Base-by-base conservation (phyloP, 2,329 filamentous ascomycete species). In the Aspergillus aculeatus region DNA sequence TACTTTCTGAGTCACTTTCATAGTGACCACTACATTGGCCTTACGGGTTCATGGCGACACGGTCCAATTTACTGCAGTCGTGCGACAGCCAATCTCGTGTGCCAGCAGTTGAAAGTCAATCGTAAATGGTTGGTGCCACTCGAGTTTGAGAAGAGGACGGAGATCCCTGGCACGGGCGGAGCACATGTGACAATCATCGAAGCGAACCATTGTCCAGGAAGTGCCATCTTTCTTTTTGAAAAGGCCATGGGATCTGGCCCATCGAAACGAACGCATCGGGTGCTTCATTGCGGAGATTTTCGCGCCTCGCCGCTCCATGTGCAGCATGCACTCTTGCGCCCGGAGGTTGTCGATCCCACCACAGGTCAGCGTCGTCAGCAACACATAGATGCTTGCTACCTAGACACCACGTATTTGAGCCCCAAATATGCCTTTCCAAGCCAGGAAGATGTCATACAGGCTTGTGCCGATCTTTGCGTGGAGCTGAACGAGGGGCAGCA, bases 1-100 rank as follows among this genome's bases (percentile, higher is more conserved):
- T 99, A 99, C 73, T 99, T 99, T 67, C 83, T 99, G 11, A 97
- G 93, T 68, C 95, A 99, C 72, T 99, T 98, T 67, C 95, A 99
- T 75, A 97, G 92, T 69, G 95, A 99, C 72, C 95, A 99, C 73
- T 99, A 99, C 69, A 87, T 97, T 35, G 95, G 95, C 2, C 80
- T 99, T 11, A 95, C 91, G 11, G 87, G 90, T 7, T 91, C 83
- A 32, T 99, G 95, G 95, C 86, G 82, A 44, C 93, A 99, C 72
- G 95, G 95, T 0, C 94, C 93, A 0, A 98, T 99, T 52, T 99
- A 96, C 71, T 98, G 95, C 79, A 98, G 94, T 71, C 89, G 87
- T 66, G 90, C 96, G 14, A 99, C 95, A 0, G 95, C 86, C 0
- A 96, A 96, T 68, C 82, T 99, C 2, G 91, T 98, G 35, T 88